phyloP scores from a whole-genome alignment of 331 rosid genomes.

The Dryas integrifolia region DNA sequence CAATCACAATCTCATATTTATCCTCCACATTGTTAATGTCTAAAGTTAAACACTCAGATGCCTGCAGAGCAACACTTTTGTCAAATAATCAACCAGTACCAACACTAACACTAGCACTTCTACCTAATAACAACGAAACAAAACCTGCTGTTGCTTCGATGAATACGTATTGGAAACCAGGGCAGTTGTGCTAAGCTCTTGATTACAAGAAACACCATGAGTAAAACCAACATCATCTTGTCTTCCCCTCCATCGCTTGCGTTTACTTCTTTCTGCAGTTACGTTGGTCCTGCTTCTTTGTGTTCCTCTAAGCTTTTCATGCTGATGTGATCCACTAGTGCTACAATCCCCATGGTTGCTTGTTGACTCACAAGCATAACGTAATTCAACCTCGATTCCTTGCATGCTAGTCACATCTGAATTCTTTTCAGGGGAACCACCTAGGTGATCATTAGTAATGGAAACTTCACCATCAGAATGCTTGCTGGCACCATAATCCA shows the following conservation, averaged over 20 bases:
- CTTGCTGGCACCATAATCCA: slow-evolving; percentile 60
- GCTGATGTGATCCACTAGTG: slow-evolving; percentile 78
- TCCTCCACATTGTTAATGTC: slow-evolving; percentile 51
- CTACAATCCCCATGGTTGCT: slow-evolving; percentile 82
- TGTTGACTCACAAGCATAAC: slow-evolving; percentile 57
- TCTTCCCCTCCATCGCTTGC: slow-evolving; percentile 95
- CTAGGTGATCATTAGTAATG: slow-evolving; percentile 49
- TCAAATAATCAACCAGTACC: slow-evolving; percentile 6
- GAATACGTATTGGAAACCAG: slow-evolving; percentile 29
- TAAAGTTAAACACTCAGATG: slow-evolving; percentile 45
- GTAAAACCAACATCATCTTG: slow-evolving; percentile 55
- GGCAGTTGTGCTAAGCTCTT: slow-evolving; percentile 50
- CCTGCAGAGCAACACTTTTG: slow-evolving; percentile 45
- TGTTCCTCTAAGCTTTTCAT: slow-evolving; percentile 49
- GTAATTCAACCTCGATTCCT: slow-evolving; percentile 62
- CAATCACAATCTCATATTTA: slow-evolving; percentile 76
- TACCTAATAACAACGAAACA: slow-evolving; percentile 4
- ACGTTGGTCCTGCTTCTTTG: slow-evolving; percentile 54
- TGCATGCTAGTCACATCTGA: slow-evolving; percentile 64
- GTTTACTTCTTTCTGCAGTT: slow-evolving; percentile 77
- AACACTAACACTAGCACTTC: not conserved
- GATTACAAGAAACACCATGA: slow-evolving; percentile 45
- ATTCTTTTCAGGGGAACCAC: slow-evolving; percentile 73
- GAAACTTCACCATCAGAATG: slow-evolving; percentile 82
- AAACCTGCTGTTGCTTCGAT: slow-evolving; percentile 69